Evolutionary conservation across 208 protist genomes (phyloP).

Genomic region (Endotrypanum monterogeii): DNA sequence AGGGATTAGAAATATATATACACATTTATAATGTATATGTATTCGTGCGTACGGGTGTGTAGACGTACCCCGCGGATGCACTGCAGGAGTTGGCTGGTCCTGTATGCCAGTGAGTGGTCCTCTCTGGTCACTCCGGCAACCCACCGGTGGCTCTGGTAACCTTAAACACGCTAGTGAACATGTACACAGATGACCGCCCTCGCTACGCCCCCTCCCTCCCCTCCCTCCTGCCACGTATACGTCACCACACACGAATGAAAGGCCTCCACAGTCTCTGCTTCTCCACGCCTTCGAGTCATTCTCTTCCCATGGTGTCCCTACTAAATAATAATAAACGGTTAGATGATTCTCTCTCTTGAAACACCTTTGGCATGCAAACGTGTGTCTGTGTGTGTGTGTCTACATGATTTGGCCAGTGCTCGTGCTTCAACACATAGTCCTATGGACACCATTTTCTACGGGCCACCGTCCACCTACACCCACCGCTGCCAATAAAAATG

Average conservation of each 20-base stretch:
- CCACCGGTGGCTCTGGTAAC: not conserved
- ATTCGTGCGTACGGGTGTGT: not conserved
- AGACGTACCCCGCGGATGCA: not conserved
- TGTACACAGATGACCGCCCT: not conserved
- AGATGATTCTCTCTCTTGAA: too few species aligned
- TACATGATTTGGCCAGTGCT: too few species aligned
- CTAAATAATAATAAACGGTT: not conserved
- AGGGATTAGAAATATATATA: not conserved
- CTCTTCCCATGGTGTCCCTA: not conserved
- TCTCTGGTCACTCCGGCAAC: not conserved
- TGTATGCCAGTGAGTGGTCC: not conserved
- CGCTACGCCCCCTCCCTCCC: not conserved
- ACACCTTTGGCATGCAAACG: too few species aligned
- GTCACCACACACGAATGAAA: not conserved
- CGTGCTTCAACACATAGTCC: not conserved
- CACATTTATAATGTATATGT: not conserved
- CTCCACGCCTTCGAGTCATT: conserved; percentile 1
- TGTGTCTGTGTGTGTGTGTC: too few species aligned
- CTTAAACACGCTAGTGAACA: not conserved
- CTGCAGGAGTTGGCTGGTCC: not conserved
- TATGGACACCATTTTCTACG: not conserved
- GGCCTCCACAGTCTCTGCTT: not conserved
- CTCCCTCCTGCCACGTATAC: not conserved
- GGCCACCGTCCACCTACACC: not conserved
- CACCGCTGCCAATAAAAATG: not conserved